Evolutionary conservation across 305 asterid genomes (phyloP), one percentile per base, ranked within the genome.

Genomic region (Fraxinus dipetala): DNA sequence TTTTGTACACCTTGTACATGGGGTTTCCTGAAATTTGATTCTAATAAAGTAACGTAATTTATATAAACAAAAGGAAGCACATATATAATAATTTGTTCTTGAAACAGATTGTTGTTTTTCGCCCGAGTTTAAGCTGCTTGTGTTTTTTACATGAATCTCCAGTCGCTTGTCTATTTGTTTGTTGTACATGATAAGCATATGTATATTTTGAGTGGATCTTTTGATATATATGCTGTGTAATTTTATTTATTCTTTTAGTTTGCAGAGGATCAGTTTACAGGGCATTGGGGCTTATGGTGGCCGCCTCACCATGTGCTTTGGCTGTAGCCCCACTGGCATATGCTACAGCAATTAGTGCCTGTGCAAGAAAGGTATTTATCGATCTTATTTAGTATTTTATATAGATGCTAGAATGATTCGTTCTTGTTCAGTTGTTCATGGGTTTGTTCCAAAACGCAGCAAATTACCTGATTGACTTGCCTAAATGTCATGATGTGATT

Each of bases 271-370:
- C 99, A 79, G 83, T 94, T 86, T 96, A 96, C 82, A 88, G 99
- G 85, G 99, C 97, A 48, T 74, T 96, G 88, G 99, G 99, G 70
- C 95, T 96, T 83, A 96, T 94, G 98, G 99, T 96, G 80, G 98
- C 99, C 79, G 99, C 98, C 76, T 96, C 99, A 85, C 99, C 99
- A 51, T 96, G 99, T 86, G 98, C 99, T 13, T 88, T 95, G 86
- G 99, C 98, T 85, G 98, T 93, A 67, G 96, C 99, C 45, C 98
- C 99, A 75, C 84, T 96, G 84, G 98, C 94, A 22, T 96, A 96
- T 88, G 98, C 97, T 83, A 96, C 98, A 30, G 98, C 99, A 85
- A 92, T 96, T 82, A 96, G 99, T 90, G 96, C 99, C 78, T 96
- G 99, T 86, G 98, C 99, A 78, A 96, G 80, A 87, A 92, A 93